Base-by-base conservation (phyloP, 441 rosid genomes). In the Adansonia grandidieri region DNA sequence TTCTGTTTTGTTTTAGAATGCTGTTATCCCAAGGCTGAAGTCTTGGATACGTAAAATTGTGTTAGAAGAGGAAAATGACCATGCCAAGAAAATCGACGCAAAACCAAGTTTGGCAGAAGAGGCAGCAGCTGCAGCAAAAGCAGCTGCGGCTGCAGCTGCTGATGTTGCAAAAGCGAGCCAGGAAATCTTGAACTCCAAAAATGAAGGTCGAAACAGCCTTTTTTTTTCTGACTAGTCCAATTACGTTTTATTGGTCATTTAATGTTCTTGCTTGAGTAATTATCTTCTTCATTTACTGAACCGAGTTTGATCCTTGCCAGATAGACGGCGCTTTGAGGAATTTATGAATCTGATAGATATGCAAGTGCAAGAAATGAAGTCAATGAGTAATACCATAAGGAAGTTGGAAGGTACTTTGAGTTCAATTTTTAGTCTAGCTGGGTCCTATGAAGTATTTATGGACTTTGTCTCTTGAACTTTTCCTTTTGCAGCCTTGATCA, bases 131-230 rank as follows among this genome's bases (percentile, higher is more conserved):
- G 99, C 98, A 62, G 97, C 98, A 50, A 94, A 92, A 88, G 84
- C 98, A 66, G 98, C 98, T 11, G 94, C 98, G 2, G 91, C 93
- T 0, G 96, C 98, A 13, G 96, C 98, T 54, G 85, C 95, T 74
- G 98, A 94, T 80, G 95, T 93, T 74, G 98, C 98, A 60, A 93
- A 89, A 85, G 89, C 91, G 57, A 93, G 94, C 87, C 97, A 93
- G 83, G 98, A 91, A 79, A 81, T 96, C 89, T 78, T 96, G 87
- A 89, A 74, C 76, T 84, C 93, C 6, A 91, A 86, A 83, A 80
- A 44, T 71, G 92, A 90, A 89, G 99, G 99, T 24, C 28, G 1
- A 24, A 19, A 9, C 22, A 51, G 15, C 10, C 9, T 60, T 54
- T 73, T 42, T 20, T 24, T 32, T 19, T 66, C 48, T 50, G 72